A percentile compares a stretch with the other conserved stretches of the same genome.
Conservation (phyloP, 208 protist genomes). For the Leishmania aethiopica region DNA sequence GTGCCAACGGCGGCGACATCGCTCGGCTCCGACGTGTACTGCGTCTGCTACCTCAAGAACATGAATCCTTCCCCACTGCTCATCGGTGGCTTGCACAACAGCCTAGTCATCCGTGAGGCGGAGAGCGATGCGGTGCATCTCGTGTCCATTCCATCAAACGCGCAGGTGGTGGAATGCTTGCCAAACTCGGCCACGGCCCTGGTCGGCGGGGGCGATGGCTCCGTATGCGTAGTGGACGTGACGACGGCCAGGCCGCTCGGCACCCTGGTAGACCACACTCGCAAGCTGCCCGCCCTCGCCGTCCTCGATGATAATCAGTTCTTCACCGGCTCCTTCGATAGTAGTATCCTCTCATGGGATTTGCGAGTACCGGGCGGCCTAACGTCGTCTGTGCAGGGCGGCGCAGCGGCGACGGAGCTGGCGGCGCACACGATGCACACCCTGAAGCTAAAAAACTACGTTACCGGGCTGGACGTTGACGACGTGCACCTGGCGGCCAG, state of each 20-base stretch:
- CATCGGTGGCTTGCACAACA: slow-evolving; percentile 75
- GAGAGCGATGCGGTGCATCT: slow-evolving; percentile 40
- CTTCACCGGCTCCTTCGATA: slow-evolving; percentile 84
- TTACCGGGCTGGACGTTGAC: slow-evolving; percentile 81
- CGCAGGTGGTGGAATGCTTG: slow-evolving; percentile 73
- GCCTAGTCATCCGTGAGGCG: slow-evolving; percentile 55
- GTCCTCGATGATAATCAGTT: slow-evolving; percentile 74
- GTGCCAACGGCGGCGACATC: slow-evolving; percentile 51
- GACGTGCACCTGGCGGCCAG: slow-evolving; percentile 75
- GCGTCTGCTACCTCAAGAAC: slow-evolving; percentile 66
- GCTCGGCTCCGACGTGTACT: slow-evolving; percentile 79
- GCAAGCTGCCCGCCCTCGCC: slow-evolving; percentile 79
- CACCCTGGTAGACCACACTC: slow-evolving; percentile 56
- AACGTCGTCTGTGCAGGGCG: slow-evolving; percentile 29
- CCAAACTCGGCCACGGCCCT: slow-evolving; percentile 45
- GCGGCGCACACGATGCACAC: slow-evolving; percentile 60
- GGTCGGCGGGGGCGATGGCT: slow-evolving; percentile 80
- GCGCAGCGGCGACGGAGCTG: slow-evolving; percentile 19
- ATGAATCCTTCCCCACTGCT: slow-evolving; percentile 49
- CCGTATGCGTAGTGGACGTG: slow-evolving; percentile 64
- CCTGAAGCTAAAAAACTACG: slow-evolving; percentile 80
- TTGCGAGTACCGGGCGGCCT: slow-evolving; percentile 54
- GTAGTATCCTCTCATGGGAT: slow-evolving; percentile 84
- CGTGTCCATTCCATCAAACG: slow-evolving; percentile 61
- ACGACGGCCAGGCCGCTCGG: slow-evolving; percentile 24